Conservation (phyloP, 495 filamentous ascomycete genomes). For the Penicillium cosmopolitanum region DNA sequence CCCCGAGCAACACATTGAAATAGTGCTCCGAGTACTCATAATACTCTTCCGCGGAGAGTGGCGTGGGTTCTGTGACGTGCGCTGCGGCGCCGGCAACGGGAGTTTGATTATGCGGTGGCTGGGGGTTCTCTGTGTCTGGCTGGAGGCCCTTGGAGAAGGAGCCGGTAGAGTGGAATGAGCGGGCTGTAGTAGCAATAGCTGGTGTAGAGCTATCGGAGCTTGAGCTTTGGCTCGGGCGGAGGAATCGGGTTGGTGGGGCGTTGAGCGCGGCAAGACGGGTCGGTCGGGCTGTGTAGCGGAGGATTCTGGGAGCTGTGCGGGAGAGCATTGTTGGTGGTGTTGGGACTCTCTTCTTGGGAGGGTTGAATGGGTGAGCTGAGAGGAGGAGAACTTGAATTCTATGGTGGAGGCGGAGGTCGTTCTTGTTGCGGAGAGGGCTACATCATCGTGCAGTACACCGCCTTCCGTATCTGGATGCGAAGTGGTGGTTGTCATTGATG, state of each 20-base stretch:
- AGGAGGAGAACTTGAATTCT: slow-evolving; percentile 1
- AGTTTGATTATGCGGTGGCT: slow-evolving; percentile 37
- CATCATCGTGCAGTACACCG: slow-evolving; percentile 10
- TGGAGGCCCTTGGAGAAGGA: slow-evolving; percentile 44
- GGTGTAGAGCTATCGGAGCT: not conserved
- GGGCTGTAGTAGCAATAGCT: slow-evolving; percentile 17
- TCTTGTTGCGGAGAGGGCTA: slow-evolving; percentile 11
- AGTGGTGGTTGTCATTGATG: not conserved
- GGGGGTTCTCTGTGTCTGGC: slow-evolving; percentile 45
- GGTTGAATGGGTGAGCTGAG: slow-evolving; percentile 1
- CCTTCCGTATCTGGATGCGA: slow-evolving; percentile 1
- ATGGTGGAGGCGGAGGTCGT: slow-evolving; percentile 1
- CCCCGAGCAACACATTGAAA: slow-evolving; percentile 48
- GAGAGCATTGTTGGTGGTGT: slow-evolving; percentile 36
- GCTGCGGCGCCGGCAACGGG: slow-evolving; percentile 36
- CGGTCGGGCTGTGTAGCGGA: slow-evolving; percentile 29
- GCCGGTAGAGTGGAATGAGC: slow-evolving; percentile 37
- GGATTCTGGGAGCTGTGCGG: slow-evolving; percentile 33
- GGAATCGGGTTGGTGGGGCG: slow-evolving; percentile 9
- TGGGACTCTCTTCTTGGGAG: not conserved
- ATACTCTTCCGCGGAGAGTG: slow-evolving; percentile 47
- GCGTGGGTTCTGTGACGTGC: slow-evolving; percentile 46
- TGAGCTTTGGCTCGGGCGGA: slow-evolving; percentile 13
- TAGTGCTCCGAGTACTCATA: slow-evolving; percentile 54
- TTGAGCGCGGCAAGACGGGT: slow-evolving; percentile 24